Evolutionary conservation across 495 filamentous ascomycete genomes (phyloP).

Genomic region (Podospora sp.): DNA sequence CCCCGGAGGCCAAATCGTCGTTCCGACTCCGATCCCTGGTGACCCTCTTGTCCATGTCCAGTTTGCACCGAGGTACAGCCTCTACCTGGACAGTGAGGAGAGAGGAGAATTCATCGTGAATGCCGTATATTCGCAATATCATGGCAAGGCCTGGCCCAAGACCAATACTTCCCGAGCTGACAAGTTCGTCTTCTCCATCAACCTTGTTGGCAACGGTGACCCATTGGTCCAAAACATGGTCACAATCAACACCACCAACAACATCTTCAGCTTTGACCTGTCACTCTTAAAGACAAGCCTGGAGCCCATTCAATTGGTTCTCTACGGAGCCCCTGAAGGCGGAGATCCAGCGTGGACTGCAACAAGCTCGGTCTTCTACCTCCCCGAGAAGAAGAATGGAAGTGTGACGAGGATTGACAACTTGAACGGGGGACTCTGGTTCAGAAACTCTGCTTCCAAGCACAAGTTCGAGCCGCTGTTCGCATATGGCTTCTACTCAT

Average conservation of each 20-base stretch:
- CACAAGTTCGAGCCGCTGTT: constrained; percentile 53
- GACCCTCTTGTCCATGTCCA: constrained; percentile 56
- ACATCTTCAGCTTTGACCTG: constrained; percentile 53
- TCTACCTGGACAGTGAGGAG: constrained; percentile 61
- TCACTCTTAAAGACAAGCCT: constrained; percentile 46
- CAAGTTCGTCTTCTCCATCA: constrained; percentile 42
- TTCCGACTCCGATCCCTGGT: constrained; percentile 46
- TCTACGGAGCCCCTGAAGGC: constrained; percentile 44
- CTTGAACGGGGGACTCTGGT: constrained; percentile 58
- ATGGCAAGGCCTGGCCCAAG: constrained; percentile 48
- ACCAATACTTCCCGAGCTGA: constrained; percentile 27
- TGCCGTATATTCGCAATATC: constrained; percentile 55
- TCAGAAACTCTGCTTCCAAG: constrained; percentile 39
- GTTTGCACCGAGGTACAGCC: constrained; percentile 60
- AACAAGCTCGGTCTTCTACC: constrained; percentile 52
- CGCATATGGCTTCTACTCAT: constrained; percentile 66
- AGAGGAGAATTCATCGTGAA: constrained; percentile 62
- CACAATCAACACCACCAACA: constrained; percentile 50
- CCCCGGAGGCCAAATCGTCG: constrained; percentile 60
- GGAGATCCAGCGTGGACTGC: constrained; percentile 40
- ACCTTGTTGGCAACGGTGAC: constrained; percentile 32
- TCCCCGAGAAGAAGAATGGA: constrained; percentile 60
- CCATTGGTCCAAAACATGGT: constrained; percentile 44
- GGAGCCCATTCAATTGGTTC: constrained; percentile 47
- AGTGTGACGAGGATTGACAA: constrained; percentile 66